These are phyloP conservation scores for Scheffersomyces illinoinensis DNA, from an alignment of 1,139 yeast genomes.

Conservation along the genomic window DNA sequence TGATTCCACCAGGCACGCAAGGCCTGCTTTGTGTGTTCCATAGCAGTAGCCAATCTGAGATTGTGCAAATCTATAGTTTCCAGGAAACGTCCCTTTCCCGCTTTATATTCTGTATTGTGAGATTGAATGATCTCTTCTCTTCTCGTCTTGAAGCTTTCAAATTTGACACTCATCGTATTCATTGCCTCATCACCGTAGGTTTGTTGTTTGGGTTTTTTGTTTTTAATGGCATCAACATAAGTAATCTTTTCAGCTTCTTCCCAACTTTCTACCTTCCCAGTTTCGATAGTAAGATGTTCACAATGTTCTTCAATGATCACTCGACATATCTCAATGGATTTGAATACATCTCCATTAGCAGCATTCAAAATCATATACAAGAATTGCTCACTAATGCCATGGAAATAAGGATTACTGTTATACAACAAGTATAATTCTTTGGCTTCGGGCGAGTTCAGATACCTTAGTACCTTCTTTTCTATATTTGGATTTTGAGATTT, in stretches of 20 bases:
- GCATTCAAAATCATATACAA: constrained; percentile 35
- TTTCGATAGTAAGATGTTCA: constrained; percentile 11
- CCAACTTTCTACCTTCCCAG: not conserved
- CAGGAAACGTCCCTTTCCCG: not conserved
- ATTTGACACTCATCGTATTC: constrained; percentile 8
- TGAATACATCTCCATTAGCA: constrained; percentile 39
- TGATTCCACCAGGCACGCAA: constrained; percentile 55
- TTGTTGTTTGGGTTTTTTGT: not conserved
- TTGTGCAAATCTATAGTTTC: constrained; percentile 53
- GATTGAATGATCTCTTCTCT: not conserved
- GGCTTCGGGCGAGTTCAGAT: constrained; percentile 14
- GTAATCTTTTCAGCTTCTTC: not conserved
- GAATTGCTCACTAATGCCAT: constrained; percentile 22
- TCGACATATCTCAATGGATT: constrained; percentile 28
- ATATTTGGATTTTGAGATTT: constrained; percentile 3
- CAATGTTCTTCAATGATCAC: constrained; percentile 25
- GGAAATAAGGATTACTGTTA: constrained; percentile 17
- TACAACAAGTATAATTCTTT: constrained; percentile 21
- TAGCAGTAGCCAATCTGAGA: constrained; percentile 44
- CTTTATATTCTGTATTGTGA: not conserved
- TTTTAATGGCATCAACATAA: constrained; percentile 1
- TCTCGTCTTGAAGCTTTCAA: constrained; percentile 10
- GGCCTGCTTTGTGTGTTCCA: constrained; percentile 29
- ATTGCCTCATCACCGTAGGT: not conserved
- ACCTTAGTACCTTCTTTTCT: not conserved